phyloP scores from a whole-genome alignment of 73 alveolate species.

The Paramecium tetraurelia region DNA sequence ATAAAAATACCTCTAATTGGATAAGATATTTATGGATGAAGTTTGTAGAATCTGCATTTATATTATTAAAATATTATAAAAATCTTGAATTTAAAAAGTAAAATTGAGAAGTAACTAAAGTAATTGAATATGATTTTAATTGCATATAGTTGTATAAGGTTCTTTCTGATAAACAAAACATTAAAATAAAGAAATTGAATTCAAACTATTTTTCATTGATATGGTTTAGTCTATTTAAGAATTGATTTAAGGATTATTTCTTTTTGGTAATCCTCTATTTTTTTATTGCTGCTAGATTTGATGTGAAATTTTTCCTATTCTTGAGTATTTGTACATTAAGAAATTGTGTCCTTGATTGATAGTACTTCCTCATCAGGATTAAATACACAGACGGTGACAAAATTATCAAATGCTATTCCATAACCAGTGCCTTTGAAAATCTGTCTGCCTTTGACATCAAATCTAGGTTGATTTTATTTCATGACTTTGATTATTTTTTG shows the following conservation, averaged over 20 bases:
- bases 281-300: background rate
- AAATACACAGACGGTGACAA: conserved; percentile 29
- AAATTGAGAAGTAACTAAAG: background rate
- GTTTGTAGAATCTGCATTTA: background rate
- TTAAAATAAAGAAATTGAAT: background rate
- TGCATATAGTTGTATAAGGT: background rate
- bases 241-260: conserved; percentile 32
- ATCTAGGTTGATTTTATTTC: background rate
- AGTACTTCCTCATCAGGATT: conserved; percentile 17
- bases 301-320: background rate
- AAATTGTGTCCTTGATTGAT: conserved; percentile 18
- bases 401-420: conserved; percentile 35
- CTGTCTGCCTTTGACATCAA: conserved; percentile 1
- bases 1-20: background rate
- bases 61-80: background rate
- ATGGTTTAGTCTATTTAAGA: background rate
- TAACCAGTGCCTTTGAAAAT: conserved; percentile 24
- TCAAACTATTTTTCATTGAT: background rate
- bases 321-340: background rate
- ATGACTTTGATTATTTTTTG: background rate
- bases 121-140: background rate
- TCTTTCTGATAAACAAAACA: background rate
- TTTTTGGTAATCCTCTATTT: background rate
- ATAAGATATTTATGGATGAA: background rate
- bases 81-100: background rate